Base-by-base conservation (phyloP, 108 stramenopile genomes). In the Conticribra guillardii region DNA sequence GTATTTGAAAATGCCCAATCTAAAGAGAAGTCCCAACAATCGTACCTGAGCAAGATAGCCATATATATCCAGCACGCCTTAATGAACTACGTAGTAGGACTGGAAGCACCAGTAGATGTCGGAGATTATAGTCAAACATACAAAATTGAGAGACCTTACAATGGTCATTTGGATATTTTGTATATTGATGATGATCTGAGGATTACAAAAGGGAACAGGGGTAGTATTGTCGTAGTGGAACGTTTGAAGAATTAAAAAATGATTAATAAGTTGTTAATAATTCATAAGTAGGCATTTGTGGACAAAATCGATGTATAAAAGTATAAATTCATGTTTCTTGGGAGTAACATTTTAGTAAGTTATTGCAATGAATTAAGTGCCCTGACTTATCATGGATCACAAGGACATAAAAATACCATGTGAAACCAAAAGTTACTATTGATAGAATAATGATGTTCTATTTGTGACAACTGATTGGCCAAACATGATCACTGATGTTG, bases 141-240 rank as follows among this genome's bases (percentile, higher is more conserved):
- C 54, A 60, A 61, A 31, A 82, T 87, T 54, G 71, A 67, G 31
- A 76, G 81, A 14, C 54, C 83, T 1, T 64, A 70, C 5, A 28
- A 33, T 11, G 86, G 83, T 3, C 68, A 60, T 52, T 52, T 87
- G 18, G 89, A 89, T 76, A 57, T 89, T 11, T 34, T 87, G 32
- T 87, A 84, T 54, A 41, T 89, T 24, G 88, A 89, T 49, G 81
- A 87, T 3, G 80, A 80, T 21, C 29, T 87, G 53, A 71, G 86
- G 18, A 81, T 89, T 30, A 84, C 84, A 18, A 73, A 69, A 33
- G 88, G 88, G 15, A 79, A 82, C 49, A 69, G 71, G 17, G 86
- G 86, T 2, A 77, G 85, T 1, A 67, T 87, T 44, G 69, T 86
- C 28, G 75, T 88, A 19, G 77, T 75, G 32, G 84, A 85, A n/a